Conservation (phyloP, 345 rosid genomes). For the Populus nigra region DNA sequence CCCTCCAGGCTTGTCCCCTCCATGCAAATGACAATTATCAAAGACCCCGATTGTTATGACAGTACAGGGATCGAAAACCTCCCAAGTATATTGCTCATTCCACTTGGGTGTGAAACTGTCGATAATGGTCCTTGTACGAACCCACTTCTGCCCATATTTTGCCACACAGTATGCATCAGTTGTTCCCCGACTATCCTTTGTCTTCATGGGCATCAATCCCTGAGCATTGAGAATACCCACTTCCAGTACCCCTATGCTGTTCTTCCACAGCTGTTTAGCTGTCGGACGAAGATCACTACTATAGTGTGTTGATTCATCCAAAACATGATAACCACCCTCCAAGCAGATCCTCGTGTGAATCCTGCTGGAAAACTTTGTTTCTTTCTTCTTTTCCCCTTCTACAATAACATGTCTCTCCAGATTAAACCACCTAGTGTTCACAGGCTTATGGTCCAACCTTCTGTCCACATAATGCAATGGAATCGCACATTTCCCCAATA, state of each 20-base stretch:
- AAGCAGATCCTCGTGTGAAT: conserved; percentile 55
- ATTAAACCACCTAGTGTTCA: conserved; percentile 70
- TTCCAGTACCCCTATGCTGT: conserved; percentile 72
- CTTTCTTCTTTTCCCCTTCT: conserved; percentile 65
- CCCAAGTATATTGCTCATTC: conserved; percentile 99
- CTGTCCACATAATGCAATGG: conserved; percentile 47
- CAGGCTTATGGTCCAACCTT: conserved; percentile 58
- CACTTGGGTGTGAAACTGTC: conserved; percentile 74
- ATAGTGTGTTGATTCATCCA: conserved; percentile 88
- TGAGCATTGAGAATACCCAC: conserved; percentile 79
- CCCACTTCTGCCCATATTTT: conserved; percentile 96
- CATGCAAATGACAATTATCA: conserved; percentile 74
- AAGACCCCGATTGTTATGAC: conserved; percentile 89
- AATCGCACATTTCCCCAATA: conserved; percentile 53
- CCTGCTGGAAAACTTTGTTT: conserved; percentile 85
- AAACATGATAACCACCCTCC: conserved; percentile 95
- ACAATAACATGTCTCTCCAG: conserved; percentile 50
- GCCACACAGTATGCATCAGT: conserved; percentile 96
- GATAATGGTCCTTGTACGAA: conserved; percentile 85
- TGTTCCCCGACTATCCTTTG: conserved; percentile 59
- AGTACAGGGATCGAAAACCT: conserved; percentile 88
- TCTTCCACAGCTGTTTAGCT: conserved; percentile 74
- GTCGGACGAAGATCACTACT: conserved; percentile 96
- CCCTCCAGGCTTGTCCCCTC: conserved; percentile 41
- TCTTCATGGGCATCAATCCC: conserved; percentile 86